Evolutionary conservation across 805 yeast species (phyloP).

Genomic region (Metschnikowia aberdeeniae): DNA sequence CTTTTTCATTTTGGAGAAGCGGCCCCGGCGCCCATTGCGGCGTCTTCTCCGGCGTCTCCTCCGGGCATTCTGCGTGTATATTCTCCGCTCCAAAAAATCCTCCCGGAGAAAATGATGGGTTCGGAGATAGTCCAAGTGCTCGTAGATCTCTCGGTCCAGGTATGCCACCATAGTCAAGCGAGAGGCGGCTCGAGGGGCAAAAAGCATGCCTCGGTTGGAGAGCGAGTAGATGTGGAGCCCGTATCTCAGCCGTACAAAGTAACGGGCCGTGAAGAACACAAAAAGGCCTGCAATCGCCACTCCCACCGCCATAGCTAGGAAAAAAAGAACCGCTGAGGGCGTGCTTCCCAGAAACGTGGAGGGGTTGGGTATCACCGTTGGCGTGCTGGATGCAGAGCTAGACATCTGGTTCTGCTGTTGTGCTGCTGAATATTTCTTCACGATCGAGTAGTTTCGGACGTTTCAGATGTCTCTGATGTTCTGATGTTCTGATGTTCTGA

Average conservation of each 20-base stretch:
- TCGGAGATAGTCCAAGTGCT: constrained; percentile 34
- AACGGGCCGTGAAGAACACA: constrained; percentile 56
- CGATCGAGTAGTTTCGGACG: no score
- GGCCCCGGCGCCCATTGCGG: constrained; percentile 36
- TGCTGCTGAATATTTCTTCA: no score
- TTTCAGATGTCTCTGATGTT: no score
- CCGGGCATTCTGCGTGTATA: constrained; percentile 15
- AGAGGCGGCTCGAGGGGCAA: constrained; percentile 12
- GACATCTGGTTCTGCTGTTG: neutral
- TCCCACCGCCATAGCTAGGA: constrained; percentile 61
- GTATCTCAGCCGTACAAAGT: constrained; percentile 52
- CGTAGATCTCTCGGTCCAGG: constrained; percentile 27
- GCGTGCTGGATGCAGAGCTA: neutral
- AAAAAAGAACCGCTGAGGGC: constrained; percentile 62
- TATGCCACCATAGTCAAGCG: constrained; percentile 13
- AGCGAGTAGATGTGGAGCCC: constrained; percentile 49
- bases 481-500: no score
- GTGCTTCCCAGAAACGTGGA: constrained; percentile 40
- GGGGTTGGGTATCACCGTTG: neutral
- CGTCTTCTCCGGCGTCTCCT: constrained; percentile 23
- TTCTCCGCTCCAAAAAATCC: constrained; percentile 27
- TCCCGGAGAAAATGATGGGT: constrained; percentile 29
- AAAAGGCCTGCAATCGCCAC: constrained; percentile 53
- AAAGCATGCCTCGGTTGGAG: constrained; percentile 23
- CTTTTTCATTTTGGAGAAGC: constrained; percentile 47